Conservation (phyloP, 176 grass and related monocot species). For the Canna indica region DNA sequence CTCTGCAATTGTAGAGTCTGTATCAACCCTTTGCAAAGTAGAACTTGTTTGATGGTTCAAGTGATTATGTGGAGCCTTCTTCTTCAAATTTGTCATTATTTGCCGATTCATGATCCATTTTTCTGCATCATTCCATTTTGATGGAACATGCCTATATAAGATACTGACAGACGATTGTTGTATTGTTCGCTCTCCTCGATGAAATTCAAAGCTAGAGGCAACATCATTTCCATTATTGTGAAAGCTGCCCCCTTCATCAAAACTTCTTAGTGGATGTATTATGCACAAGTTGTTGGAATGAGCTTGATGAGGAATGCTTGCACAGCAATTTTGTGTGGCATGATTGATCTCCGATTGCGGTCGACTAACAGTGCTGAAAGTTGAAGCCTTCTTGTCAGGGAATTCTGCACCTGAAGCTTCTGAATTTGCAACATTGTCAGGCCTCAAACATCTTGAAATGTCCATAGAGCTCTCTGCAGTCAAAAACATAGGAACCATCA, state of each 20-base stretch:
- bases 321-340: slow-evolving; percentile 25
- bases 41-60: slow-evolving; percentile 24
- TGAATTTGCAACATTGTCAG: slow-evolving; percentile 16
- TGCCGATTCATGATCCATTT: slow-evolving; percentile 95
- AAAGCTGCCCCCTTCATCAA: slow-evolving; percentile 54
- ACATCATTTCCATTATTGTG: slow-evolving; percentile 55
- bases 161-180: slow-evolving; percentile 34
- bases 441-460: slow-evolving; percentile 22
- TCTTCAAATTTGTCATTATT: slow-evolving; percentile 28
- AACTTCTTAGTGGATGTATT: slow-evolving; percentile 58
- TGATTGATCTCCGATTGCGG: neutral
- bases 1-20: slow-evolving; percentile 29
- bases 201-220: slow-evolving; percentile 75
- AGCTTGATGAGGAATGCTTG: slow-evolving; percentile 30
- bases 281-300: slow-evolving; percentile 43
- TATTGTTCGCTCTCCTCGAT: slow-evolving; percentile 28
- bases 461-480: slow-evolving; percentile 51
- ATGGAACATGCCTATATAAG: slow-evolving; percentile 55
- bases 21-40: slow-evolving; percentile 8
- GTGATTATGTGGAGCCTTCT: slow-evolving; percentile 28
- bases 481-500: neutral
- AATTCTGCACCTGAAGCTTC: slow-evolving; percentile 19
- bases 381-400: slow-evolving; percentile 4
- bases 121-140: slow-evolving; percentile 95
- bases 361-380: neutral